Evolutionary conservation across 2,329 filamentous ascomycete genomes (phyloP).

Genomic region (Epichloe elymi): DNA sequence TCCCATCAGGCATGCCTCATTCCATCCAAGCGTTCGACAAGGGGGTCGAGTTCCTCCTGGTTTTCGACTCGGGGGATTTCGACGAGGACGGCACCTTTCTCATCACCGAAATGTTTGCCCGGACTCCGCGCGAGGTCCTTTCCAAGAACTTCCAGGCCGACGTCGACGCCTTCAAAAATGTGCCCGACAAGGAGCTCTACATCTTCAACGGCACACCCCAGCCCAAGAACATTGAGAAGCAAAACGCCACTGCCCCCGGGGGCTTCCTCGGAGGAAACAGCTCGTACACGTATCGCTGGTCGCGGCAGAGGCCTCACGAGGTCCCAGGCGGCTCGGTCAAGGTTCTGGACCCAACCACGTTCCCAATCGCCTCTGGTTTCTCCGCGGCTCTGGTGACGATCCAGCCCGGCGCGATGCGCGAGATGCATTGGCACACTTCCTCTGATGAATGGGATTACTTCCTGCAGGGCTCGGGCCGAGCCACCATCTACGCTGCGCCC

Average conservation of each 20-base stretch:
- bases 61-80: constrained; percentile 49
- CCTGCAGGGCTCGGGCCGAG: constrained; percentile 39
- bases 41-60: constrained; percentile 44
- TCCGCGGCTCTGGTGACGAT: constrained; percentile 43
- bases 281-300: constrained; percentile 38
- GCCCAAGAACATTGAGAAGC: constrained; percentile 29
- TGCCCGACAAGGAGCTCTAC: constrained; percentile 34
- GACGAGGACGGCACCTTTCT: constrained; percentile 48
- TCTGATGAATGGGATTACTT: constrained; percentile 51
- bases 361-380: constrained; percentile 42
- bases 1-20: constrained; percentile 35
- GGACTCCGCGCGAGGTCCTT: constrained; percentile 38
- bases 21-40: constrained; percentile 41
- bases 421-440: constrained; percentile 50
- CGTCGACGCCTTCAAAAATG: constrained; percentile 31
- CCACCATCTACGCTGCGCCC: constrained; percentile 42
- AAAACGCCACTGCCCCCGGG: constrained; percentile 35
- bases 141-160: constrained; percentile 41
- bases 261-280: constrained; percentile 24
- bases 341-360: constrained; percentile 42
- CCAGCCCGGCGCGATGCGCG: constrained; percentile 49
- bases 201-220: constrained; percentile 40
- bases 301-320: constrained; percentile 33
- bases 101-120: constrained; percentile 37
- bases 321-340: constrained; percentile 46